Base-by-base conservation (phyloP, 768 basidiomycete genomes). In the Paxillus rubicundulus region DNA sequence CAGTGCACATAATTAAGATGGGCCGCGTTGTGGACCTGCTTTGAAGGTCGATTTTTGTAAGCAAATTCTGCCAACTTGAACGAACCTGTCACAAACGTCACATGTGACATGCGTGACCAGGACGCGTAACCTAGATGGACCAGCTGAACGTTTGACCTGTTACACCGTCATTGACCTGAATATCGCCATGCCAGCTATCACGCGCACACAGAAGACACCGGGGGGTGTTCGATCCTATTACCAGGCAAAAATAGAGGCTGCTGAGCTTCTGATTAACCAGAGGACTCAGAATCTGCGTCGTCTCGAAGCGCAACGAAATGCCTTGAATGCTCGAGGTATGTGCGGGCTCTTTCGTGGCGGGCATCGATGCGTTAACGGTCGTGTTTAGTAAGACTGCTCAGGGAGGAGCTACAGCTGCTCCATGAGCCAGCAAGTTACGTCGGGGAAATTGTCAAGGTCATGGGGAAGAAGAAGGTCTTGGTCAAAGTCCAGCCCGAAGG, bases 401-500 rank as follows among this genome's bases (percentile, higher is more conserved):
- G 24, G 24, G 24, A 24, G 24, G 24, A 24, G 72, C 75, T 98
- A 3, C 94, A 94, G 63, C 76, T 95, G 12, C 76, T 97, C 7
- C 93, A 94, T 58, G 96, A 98, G 64, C 94, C 97, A 0, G 96
- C 94, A 24, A 92, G 89, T 66, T 98, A 98, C 73, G 95, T 99
- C 37, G 97, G 97, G 7, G 97, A 98, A 72, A 85, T 98, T 12
- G 87, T 98, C 60, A 98, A 96, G 73, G 88, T 97, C 6, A 99
- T 98, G 97, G 93, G 95, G 50, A 98, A 98, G 87, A 98, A 86
- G 71, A 98, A 97, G 72, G 95, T 98, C 13, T 74, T 98, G 38
- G 95, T 99, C 56, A 98, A 99, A 70, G 93, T 98, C 5, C 95
- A 98, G 68, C 96, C 95, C 0, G 95, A 99, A 75, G 97, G 96